phyloP scores from a whole-genome alignment of 2,329 filamentous ascomycete species.

The Cyphellophora europaea region DNA sequence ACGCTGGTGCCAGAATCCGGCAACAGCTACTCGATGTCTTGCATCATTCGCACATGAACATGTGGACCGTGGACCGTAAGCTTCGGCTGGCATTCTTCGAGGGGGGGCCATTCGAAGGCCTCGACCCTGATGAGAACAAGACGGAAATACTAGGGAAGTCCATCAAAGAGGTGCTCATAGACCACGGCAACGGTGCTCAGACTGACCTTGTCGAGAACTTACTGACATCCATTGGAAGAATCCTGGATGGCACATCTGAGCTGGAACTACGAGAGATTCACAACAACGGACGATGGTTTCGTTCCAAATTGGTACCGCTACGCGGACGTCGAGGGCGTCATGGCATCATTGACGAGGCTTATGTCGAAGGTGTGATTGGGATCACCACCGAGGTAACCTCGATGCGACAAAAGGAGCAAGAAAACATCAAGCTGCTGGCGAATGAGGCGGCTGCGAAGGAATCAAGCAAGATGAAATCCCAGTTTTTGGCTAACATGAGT shows the following conservation, averaged over 20 bases:
- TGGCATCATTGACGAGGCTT: constrained; percentile 36
- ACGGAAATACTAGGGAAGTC: constrained; percentile 16
- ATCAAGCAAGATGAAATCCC: constrained; percentile 69
- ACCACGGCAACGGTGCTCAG: constrained; percentile 1
- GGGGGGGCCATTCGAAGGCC: constrained; percentile 48
- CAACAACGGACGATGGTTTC: constrained; percentile 56
- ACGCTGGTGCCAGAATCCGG: constrained; percentile 56
- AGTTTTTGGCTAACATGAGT: constrained; percentile 73
- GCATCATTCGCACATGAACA: constrained; percentile 63
- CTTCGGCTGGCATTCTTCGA: constrained; percentile 59
- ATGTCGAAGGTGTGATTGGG: constrained; percentile 63
- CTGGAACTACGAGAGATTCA: constrained; percentile 58
- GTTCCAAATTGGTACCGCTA: constrained; percentile 62
- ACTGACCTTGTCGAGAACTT: constrained; percentile 24
- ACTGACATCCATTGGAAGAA: constrained; percentile 46
- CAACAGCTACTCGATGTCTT: constrained; percentile 65
- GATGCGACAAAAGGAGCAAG: constrained; percentile 55
- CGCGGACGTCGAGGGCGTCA: constrained; percentile 45
- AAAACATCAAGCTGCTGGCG: constrained; percentile 61
- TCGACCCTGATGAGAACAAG: constrained; percentile 6
- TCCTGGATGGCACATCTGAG: constrained; percentile 50
- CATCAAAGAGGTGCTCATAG: constrained; percentile 23
- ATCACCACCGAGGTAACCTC: constrained; percentile 76
- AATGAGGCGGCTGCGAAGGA: constrained; percentile 73
- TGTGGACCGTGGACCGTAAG: constrained; percentile 61